Base-by-base conservation (phyloP, 805 yeast species). In the Nakazawaea holstii region DNA sequence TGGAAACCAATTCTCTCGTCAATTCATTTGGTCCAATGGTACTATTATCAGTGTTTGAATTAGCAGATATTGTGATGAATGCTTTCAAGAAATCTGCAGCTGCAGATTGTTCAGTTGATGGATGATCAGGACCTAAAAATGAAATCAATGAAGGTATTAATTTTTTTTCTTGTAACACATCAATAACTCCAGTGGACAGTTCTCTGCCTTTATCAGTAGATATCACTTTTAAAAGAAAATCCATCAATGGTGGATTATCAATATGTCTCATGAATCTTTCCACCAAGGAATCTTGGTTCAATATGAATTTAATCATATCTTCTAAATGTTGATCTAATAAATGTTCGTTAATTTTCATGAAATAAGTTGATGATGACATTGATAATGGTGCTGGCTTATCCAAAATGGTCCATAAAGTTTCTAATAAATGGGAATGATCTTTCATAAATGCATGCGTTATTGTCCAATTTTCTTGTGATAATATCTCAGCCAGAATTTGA, bases 81-180 rank as follows among this genome's bases (percentile, higher is more conserved):
- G 98, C 97, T 61, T 94, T 94, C 45, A 94, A 70, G 60, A 94
- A 94, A 61, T 94, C 99, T 20, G 96, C 95, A 0, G 96, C 95
- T 0, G 98, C 95, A 14, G 94, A 82, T 63, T 94, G 98, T 41
- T 81, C 82, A 39, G 87, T 77, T 9, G 91, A 77, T 8, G 83
- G 71, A 35, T 77, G 70, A 7, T 76, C 75, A 0, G 95, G 90
- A 28, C 80, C 82, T 54, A 94, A 70, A 52, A 80, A 82, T 13
- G 80, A 76, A 32, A 94, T 70, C 53, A 94, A 70, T 52, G 82
- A 78, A 7, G 90, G 82, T 31, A 94, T 82, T 51, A 94, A 70
- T 29, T 74, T 65, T 61, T 92, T 97, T 39, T 74, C 76, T 52
- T 86, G 82, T 51, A 94, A 72, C 13, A 80, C 72, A 32, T 86